Base-by-base conservation (phyloP, 2,329 filamentous ascomycete genomes). In the Colletotrichum sp. region DNA sequence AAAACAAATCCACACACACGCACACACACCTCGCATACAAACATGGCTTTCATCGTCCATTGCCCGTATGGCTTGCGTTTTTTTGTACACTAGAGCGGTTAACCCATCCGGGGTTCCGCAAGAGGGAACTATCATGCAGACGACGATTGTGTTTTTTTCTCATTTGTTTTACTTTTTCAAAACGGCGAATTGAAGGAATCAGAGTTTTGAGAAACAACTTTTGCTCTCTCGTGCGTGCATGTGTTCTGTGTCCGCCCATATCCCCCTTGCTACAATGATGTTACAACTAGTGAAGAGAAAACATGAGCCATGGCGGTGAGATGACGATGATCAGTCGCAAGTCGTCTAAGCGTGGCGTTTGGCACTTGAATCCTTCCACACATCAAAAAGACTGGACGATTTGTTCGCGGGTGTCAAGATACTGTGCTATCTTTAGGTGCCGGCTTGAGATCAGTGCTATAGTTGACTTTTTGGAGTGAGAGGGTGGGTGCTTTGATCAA, bases 51-150 rank as follows among this genome's bases (percentile, higher is more conserved):
- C 9, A n/a, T 44, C 28, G 57, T 55, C 18, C 21, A 70, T n/a
- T 18, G 36, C 30, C 26, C 32, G 68, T 70, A 70, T 63, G 67
- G 55, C 39, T n/a, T 59, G 57, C 55, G 39, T 32, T 70, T 64
- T 52, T 64, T 76, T 76, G 73, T 76, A 76, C 73, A 72, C 16
- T 76, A 76, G 73, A 76, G 55, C 55, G 64, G 44, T 21, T 52
- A 63, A 63, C 69, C 57, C 30, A 62, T 6, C 26, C 24, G 39
- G 69, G 39, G 34, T 36, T 21, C 28, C 15, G n/a, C 12, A 52
- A 69, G 68, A 52, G 72, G 68, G 49, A 55, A 66, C 32, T 60
- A 52, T 73, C 57, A 76, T 64, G 73, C 44, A 76, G 69, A 76
- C 32, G 73, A 76, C 32, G 69, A 76, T 76, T 32, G 70, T 39